phyloP scores from a whole-genome alignment of 2,329 filamentous ascomycete species.

The Penicillium sp. region DNA sequence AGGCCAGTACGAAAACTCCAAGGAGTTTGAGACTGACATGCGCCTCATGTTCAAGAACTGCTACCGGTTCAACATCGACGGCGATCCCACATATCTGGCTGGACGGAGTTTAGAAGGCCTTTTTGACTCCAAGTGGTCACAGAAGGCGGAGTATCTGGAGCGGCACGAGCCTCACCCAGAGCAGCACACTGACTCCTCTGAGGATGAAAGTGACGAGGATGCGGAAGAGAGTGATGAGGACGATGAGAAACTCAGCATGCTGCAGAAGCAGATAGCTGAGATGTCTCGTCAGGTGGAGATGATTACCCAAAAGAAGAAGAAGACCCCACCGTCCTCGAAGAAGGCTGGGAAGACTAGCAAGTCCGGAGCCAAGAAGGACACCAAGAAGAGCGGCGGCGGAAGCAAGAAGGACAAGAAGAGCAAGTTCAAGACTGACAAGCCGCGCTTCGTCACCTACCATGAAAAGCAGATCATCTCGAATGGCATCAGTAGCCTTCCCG shows the following conservation, averaged over 20 bases:
- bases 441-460: constrained; percentile 66
- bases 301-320: constrained; percentile 59
- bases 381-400: constrained; percentile 48
- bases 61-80: constrained; percentile 82
- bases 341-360: constrained; percentile 35
- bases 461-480: constrained; percentile 92
- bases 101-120: constrained; percentile 71
- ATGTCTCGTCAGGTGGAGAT: constrained; percentile 65
- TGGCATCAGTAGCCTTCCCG: constrained; percentile 76
- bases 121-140: constrained; percentile 71
- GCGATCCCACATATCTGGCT: constrained; percentile 68
- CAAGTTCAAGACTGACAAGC: constrained; percentile 48
- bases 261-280: constrained; percentile 70
- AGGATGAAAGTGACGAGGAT: constrained; percentile 71
- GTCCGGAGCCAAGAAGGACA: constrained; percentile 46
- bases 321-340: constrained; percentile 46
- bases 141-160: constrained; percentile 78
- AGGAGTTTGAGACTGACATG: constrained; percentile 83
- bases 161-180: constrained; percentile 67
- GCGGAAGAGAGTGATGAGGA: constrained; percentile 65
- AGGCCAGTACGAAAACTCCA: constrained; percentile 75
- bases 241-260: constrained; percentile 60
- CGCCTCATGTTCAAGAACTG: constrained; percentile 85
- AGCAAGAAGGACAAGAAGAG: constrained; percentile 55
- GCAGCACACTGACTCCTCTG: constrained; percentile 61